These are phyloP conservation scores for Solanum corneliomulleri DNA, from an alignment of 257 asterid species.

Conservation along the genomic window DNA sequence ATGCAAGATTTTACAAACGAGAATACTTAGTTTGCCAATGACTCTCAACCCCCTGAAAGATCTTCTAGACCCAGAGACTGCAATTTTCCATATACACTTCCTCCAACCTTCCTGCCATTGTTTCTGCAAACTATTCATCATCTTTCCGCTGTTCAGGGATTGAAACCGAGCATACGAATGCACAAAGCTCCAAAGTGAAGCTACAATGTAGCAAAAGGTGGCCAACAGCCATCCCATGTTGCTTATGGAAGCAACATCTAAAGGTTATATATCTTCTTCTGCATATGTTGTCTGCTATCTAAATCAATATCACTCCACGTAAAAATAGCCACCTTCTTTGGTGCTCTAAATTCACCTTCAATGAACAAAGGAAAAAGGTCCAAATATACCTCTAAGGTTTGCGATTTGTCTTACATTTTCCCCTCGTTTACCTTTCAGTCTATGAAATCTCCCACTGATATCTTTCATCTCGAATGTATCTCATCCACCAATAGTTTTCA, in stretches of 20 bases:
- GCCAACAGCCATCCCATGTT: not conserved
- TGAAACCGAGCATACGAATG: not conserved
- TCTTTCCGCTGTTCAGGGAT: not conserved
- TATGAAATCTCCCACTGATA: not conserved
- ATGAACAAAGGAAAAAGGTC: not conserved
- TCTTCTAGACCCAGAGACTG: not conserved
- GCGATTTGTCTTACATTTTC: not conserved
- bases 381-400: not conserved
- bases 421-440: not conserved
- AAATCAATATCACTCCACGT: not conserved
- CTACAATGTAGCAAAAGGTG: not conserved
- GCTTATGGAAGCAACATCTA: not conserved
- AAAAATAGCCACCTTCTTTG: not conserved
- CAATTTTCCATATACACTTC: not conserved
- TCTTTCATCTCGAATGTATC: not conserved
- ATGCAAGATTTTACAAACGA: not conserved
- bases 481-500: not conserved
- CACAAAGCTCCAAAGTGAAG: not conserved
- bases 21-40: not conserved
- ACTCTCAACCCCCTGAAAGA: not conserved
- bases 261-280: not conserved
- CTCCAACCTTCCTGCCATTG: not conserved
- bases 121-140: not conserved
- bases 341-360: not conserved
- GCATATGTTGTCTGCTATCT: not conserved